These are phyloP conservation scores for Stachybotrys chlorohalonatus DNA, from an alignment of 2,329 filamentous ascomycete species.

Conservation along the genomic window DNA sequence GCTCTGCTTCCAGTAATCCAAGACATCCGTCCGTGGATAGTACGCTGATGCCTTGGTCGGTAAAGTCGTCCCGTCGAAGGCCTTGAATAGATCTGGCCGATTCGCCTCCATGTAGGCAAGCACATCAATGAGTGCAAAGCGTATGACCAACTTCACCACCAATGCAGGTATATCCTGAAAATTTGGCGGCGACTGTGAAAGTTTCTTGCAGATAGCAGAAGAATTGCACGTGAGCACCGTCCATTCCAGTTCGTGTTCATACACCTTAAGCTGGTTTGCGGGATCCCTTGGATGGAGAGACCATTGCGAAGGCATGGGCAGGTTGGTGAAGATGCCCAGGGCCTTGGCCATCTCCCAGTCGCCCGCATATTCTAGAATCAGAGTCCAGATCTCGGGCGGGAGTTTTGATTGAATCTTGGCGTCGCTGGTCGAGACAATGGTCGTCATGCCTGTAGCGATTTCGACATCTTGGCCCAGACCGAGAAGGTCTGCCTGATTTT, in stretches of 20 bases:
- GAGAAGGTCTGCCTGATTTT: slow-evolving; percentile 68
- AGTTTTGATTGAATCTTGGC: slow-evolving; percentile 38
- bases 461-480: slow-evolving; percentile 65
- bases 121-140: slow-evolving; percentile 75
- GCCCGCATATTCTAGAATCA: slow-evolving; percentile 72
- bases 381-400: slow-evolving; percentile 82
- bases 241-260: slow-evolving; percentile 76
- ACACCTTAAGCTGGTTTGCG: slow-evolving; percentile 58
- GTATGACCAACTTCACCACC: slow-evolving; percentile 82
- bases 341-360: slow-evolving; percentile 89
- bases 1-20: slow-evolving; percentile 87
- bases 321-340: slow-evolving; percentile 69
- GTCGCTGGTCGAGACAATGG: slow-evolving; percentile 21
- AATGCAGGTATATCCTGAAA: slow-evolving; percentile 67
- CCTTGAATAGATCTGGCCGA: slow-evolving; percentile 67
- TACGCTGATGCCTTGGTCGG: slow-evolving; percentile 83
- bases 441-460: slow-evolving; percentile 30
- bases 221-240: slow-evolving; percentile 67
- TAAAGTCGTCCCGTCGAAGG: slow-evolving; percentile 75
- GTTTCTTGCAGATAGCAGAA: slow-evolving; percentile 61
- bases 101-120: slow-evolving; percentile 59
- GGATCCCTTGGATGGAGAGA: slow-evolving; percentile 45
- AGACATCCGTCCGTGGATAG: slow-evolving; percentile 73
- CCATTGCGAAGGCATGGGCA: slow-evolving; percentile 68
- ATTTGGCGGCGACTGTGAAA: slow-evolving; percentile 61